A percentile compares a stretch with the other conserved stretches of the same genome.
These are phyloP conservation scores for Trifolium dubium DNA, from an alignment of 306 rosid genomes.

Conservation along the genomic window DNA sequence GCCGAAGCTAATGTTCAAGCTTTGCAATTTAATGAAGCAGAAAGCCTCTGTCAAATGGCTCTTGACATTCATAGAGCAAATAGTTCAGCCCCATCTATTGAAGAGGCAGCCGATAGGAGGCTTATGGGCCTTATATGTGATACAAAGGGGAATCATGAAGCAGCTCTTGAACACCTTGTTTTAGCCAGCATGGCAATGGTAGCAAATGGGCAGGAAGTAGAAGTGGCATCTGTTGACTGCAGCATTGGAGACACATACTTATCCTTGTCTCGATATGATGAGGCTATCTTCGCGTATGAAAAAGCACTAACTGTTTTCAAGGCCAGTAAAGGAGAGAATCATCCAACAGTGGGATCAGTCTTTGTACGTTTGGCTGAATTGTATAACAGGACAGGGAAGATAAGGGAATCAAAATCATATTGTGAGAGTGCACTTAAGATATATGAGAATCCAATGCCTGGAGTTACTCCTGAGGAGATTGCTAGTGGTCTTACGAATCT, in stretches of 20 bases:
- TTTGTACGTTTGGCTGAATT: constrained; percentile 86
- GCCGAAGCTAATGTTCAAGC: constrained; percentile 99
- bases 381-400: constrained; percentile 77
- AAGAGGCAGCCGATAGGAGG: constrained; percentile 98
- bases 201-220: constrained; percentile 82
- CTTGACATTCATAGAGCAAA: constrained; percentile 81
- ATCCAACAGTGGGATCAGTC: constrained; percentile 81
- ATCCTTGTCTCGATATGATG: constrained; percentile 82
- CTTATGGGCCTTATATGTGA: constrained; percentile 98
- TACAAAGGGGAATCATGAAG: constrained; percentile 87
- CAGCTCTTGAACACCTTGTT: constrained; percentile 94
- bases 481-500: constrained; percentile 88
- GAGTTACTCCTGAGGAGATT: constrained; percentile 81
- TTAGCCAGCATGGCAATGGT: constrained; percentile 95
- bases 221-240: constrained; percentile 91
- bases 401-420: constrained; percentile 81
- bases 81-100: constrained; percentile 71
- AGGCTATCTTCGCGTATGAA: constrained; percentile 84
- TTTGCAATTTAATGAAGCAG: constrained; percentile 83
- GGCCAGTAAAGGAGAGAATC: constrained; percentile 90
- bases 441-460: constrained; percentile 78
- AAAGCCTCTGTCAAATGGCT: constrained; percentile 85
- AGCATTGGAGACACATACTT: constrained; percentile 94
- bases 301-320: constrained; percentile 84
- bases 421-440: constrained; percentile 91